Evolutionary conservation across 345 rosid genomes (phyloP).

Genomic region (Corchorus capsularis): DNA sequence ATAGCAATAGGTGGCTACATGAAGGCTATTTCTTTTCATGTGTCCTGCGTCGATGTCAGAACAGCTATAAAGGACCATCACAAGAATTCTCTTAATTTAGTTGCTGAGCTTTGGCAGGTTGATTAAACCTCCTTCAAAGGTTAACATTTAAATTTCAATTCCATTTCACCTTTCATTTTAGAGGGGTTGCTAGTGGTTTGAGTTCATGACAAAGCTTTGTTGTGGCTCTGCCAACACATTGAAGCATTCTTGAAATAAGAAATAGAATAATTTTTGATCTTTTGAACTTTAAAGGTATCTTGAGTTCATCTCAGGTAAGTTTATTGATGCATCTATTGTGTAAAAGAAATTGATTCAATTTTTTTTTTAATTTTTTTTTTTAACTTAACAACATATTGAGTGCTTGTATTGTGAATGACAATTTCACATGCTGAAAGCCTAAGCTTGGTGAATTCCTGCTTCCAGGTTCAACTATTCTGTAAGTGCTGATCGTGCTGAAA

Average conservation of each 20-base stretch:
- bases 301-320: neutral
- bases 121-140: neutral
- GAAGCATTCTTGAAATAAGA: conserved; percentile 1
- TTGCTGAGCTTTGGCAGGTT: conserved; percentile 6
- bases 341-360: conserved; percentile 7
- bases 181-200: neutral
- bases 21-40: neutral
- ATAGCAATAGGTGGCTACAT: no score
- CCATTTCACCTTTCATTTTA: neutral
- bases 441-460: conserved; percentile 15
- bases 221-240: neutral
- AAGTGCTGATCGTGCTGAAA: conserved; percentile 45
- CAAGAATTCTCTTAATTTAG: conserved; percentile 2
- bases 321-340: neutral
- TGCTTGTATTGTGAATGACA: neutral
- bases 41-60: neutral
- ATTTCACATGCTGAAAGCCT: conserved; percentile 8
- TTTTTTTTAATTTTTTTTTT: neutral
- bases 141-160: neutral
- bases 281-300: neutral
- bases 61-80: neutral
- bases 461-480: conserved; percentile 77
- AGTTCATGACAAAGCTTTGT: neutral
- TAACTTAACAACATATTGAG: neutral
- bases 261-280: neutral